Evolutionary conservation across 2,329 filamentous ascomycete genomes (phyloP).

Genomic region (Cryphonectria japonica): DNA sequence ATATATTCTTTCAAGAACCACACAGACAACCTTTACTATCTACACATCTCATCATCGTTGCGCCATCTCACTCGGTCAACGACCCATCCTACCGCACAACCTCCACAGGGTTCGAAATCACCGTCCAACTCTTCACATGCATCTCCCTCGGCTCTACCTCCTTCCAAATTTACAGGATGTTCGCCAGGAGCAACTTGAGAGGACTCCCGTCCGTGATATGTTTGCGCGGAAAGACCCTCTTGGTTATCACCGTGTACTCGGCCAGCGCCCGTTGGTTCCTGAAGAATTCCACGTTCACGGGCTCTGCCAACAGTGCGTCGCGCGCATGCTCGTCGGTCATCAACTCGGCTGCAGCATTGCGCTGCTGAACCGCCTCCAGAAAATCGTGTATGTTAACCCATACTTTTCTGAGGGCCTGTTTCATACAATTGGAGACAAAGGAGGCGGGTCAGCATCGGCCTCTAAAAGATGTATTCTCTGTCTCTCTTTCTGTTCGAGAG

Average conservation of each 20-base stretch:
- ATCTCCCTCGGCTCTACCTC: background rate
- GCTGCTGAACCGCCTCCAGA: constrained; percentile 39
- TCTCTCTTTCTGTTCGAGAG: background rate
- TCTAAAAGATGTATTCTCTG: background rate
- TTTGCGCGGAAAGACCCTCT: constrained; percentile 51
- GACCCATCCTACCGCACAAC: background rate
- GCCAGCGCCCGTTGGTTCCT: constrained; percentile 38
- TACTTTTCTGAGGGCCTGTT: constrained; percentile 46
- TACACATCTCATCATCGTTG: background rate
- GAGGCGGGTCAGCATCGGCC: background rate
- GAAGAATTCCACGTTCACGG: constrained; percentile 40
- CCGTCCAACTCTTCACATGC: background rate
- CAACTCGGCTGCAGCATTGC: background rate
- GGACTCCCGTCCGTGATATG: constrained; percentile 46
- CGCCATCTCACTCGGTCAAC: background rate
- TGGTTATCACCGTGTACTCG: constrained; percentile 40
- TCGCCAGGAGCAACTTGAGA: constrained; percentile 42
- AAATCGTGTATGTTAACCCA: constrained; percentile 57
- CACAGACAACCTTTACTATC: too few species aligned
- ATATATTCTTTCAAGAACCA: background rate
- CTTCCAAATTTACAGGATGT: constrained; percentile 33
- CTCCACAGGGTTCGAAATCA: background rate
- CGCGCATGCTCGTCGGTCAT: background rate
- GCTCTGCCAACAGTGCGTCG: constrained; percentile 8
- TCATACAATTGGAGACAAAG: background rate